Percentiles rank a stretch among this genome's conserved stretches.
These are phyloP conservation scores for Sporothrix pseudoabietina DNA, from an alignment of 2,329 filamentous ascomycete genomes.

Conservation along the genomic window DNA sequence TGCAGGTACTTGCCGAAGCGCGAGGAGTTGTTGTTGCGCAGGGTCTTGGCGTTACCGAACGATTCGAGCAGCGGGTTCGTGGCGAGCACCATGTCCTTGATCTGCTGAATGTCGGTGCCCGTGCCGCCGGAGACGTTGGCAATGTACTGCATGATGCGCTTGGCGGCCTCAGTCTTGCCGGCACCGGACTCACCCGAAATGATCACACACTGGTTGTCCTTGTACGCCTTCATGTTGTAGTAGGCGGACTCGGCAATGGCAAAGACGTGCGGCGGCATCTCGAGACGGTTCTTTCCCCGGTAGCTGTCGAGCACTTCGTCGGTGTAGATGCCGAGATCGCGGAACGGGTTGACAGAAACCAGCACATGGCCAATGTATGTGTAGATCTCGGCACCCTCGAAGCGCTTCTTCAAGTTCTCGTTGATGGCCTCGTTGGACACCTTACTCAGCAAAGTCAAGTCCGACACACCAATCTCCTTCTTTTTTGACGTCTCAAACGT, in stretches of 20 bases:
- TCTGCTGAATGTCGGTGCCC: conserved; percentile 87
- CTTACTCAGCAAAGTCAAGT: conserved; percentile 96
- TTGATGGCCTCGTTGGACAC: conserved; percentile 99
- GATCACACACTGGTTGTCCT: conserved; percentile 98
- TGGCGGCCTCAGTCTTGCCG: conserved; percentile 97
- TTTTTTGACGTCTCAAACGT: conserved; percentile 96
- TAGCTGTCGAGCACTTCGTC: conserved; percentile 91
- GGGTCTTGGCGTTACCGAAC: conserved; percentile 96
- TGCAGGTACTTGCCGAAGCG: conserved; percentile 98
- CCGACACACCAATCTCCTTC: conserved; percentile 98
- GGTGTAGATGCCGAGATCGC: conserved; percentile 97
- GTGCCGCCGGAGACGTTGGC: conserved; percentile 82
- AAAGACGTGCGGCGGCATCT: conserved; percentile 94
- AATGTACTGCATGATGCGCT: conserved; percentile 99
- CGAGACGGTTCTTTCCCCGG: conserved; percentile 93
- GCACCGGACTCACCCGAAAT: conserved; percentile 98
- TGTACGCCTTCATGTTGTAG: conserved; percentile 99
- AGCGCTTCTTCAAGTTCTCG: conserved; percentile 97
- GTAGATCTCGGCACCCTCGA: conserved; percentile 97
- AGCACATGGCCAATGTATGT: conserved; percentile 99
- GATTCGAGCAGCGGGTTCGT: conserved; percentile 97
- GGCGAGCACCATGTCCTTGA: conserved; percentile 98
- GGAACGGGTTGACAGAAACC: conserved; percentile 98
- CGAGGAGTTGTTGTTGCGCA: conserved; percentile 98
- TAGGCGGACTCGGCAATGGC: conserved; percentile 94